phyloP scores from a whole-genome alignment of 1,139 yeast species.

The Hemisphaericaspora subhashii region DNA sequence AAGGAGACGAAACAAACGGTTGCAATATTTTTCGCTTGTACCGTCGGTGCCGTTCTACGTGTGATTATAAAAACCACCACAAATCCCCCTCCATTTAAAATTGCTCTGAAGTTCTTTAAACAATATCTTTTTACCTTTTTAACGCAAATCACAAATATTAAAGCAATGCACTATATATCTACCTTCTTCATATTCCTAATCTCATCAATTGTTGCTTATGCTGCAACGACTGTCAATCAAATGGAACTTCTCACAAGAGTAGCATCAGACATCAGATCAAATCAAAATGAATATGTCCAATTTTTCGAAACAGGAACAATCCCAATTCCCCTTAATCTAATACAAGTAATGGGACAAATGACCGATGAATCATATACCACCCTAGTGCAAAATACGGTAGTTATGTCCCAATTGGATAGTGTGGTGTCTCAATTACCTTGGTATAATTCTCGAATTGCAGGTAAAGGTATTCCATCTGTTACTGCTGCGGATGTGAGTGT shows the following conservation, averaged over 20 bases:
- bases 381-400: constrained; percentile 21
- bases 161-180: neutral
- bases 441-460: constrained; percentile 22
- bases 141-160: neutral
- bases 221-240: constrained; percentile 10
- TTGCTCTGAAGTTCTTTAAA: too few species aligned
- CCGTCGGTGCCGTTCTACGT: too few species aligned
- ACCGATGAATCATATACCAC: constrained; percentile 41
- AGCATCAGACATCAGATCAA: constrained; percentile 26
- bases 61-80: too few species aligned
- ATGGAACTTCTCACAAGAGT: constrained; percentile 29
- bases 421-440: constrained; percentile 40
- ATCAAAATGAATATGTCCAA: constrained; percentile 23
- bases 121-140: neutral
- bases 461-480: constrained; percentile 9
- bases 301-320: constrained; percentile 24
- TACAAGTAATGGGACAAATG: constrained; percentile 24
- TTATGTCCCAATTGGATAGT: constrained; percentile 19
- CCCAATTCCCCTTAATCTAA: constrained; percentile 25
- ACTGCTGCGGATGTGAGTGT: neutral
- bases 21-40: too few species aligned
- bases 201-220: constrained; percentile 1
- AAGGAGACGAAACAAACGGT: too few species aligned
- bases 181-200: neutral
- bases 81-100: too few species aligned